Evolutionary conservation across 2,329 filamentous ascomycete species (phyloP).

Genomic region (Bipolaris gigantea): DNA sequence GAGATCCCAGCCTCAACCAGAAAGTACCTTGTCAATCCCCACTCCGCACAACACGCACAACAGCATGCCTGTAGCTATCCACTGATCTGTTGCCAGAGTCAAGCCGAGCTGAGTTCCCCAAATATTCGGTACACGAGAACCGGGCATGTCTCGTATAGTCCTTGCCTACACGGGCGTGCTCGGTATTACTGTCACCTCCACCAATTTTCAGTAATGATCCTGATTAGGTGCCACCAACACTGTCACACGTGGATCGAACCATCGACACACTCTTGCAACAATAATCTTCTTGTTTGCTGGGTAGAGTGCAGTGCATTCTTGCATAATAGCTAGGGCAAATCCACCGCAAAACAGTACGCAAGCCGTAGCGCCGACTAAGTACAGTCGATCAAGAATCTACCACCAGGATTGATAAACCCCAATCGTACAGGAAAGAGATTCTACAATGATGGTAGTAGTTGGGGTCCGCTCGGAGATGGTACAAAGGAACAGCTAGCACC

Average conservation of each 20-base stretch:
- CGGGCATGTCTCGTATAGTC: not conserved
- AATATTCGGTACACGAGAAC: not conserved
- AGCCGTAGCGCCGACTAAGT: no score
- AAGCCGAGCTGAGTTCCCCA: not conserved
- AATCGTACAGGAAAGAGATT: not conserved
- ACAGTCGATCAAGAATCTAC: no score
- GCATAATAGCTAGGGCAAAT: no score
- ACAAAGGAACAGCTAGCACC: constrained; percentile 6
- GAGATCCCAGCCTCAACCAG: not conserved
- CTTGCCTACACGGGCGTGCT: not conserved
- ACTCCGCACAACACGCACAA: no score
- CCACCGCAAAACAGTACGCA: no score
- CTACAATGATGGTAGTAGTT: not conserved
- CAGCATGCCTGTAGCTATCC: not conserved
- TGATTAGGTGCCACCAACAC: no score
- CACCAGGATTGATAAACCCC: no score
- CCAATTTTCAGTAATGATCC: not conserved
- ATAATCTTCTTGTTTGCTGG: no score
- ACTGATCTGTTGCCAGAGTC: not conserved
- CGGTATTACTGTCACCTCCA: not conserved
- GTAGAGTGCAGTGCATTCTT: no score
- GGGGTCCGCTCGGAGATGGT: not conserved
- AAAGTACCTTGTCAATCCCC: not conserved
- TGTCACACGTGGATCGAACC: no score
- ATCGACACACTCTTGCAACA: no score